Evolutionary conservation across 169 alveolate genomes (phyloP).

Genomic region (Plasmodium chabaudi): DNA sequence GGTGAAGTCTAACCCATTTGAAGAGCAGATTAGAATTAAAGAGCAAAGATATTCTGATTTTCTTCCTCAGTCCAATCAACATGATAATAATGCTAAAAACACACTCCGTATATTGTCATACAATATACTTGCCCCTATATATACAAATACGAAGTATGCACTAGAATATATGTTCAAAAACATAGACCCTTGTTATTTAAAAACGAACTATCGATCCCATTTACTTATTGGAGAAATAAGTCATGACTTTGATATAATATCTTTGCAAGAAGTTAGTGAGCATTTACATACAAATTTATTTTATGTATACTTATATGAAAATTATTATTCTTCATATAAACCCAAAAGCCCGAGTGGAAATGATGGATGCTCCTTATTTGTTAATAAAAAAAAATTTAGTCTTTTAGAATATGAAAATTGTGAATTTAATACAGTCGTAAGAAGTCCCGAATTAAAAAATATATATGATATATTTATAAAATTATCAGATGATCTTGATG

Average conservation of each 20-base stretch:
- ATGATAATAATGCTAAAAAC: not conserved
- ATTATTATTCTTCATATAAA: conserved; percentile 35
- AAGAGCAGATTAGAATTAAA: conserved; percentile 39
- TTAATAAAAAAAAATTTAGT: conserved; percentile 52
- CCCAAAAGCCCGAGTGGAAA: conserved; percentile 50
- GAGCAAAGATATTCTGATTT: conserved; percentile 46
- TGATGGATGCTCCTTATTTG: conserved; percentile 76
- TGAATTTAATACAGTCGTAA: conserved; percentile 56
- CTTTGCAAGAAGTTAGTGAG: conserved; percentile 75
- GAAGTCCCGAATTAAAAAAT: conserved; percentile 30
- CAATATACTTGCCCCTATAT: conserved; percentile 71
- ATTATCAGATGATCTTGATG: conserved; percentile 35
- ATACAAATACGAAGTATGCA: conserved; percentile 69
- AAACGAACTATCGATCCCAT: conserved; percentile 73
- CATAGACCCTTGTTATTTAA: conserved; percentile 48
- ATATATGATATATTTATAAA: conserved; percentile 47
- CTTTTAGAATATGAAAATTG: conserved; percentile 55
- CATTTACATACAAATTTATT: conserved; percentile 45
- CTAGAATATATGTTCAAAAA: conserved; percentile 66
- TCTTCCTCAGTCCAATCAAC: not conserved
- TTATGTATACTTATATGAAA: conserved; percentile 40
- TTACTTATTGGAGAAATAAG: conserved; percentile 46
- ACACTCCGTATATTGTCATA: conserved; percentile 52
- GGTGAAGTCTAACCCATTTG: conserved; percentile 26
- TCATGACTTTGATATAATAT: conserved; percentile 45